Percentiles rank a stretch among this genome's conserved stretches.
These are phyloP conservation scores for Pisolithus tinctorius DNA, from an alignment of 768 basidiomycete species.

Conservation along the genomic window DNA sequence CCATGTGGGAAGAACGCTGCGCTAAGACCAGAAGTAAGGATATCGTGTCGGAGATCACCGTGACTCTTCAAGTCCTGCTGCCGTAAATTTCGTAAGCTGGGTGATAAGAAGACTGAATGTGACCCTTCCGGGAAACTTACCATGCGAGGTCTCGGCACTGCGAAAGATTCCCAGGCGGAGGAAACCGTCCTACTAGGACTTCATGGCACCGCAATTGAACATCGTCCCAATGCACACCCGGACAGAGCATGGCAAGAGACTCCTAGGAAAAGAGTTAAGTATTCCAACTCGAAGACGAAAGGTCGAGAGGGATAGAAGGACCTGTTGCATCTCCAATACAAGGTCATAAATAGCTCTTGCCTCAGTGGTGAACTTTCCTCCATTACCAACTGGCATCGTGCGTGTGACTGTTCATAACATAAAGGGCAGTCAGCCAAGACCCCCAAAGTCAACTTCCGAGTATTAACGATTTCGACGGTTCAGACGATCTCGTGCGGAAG, in stretches of 20 bases:
- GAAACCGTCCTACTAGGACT: slow-evolving; percentile 75
- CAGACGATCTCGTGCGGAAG: neutral
- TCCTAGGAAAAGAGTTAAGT: slow-evolving; percentile 34
- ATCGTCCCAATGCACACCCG: slow-evolving; percentile 86
- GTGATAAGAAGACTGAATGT: neutral
- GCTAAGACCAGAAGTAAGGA: slow-evolving; percentile 71
- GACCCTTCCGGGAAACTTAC: slow-evolving; percentile 3
- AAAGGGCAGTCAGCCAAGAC: neutral
- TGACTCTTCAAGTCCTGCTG: slow-evolving; percentile 8
- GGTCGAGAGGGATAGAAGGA: neutral
- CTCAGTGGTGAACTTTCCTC: slow-evolving; percentile 80
- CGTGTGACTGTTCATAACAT: slow-evolving; percentile 55
- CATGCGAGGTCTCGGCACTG: slow-evolving; percentile 39
- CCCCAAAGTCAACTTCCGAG: too few species aligned
- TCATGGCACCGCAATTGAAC: slow-evolving; percentile 82
- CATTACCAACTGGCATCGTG: slow-evolving; percentile 90
- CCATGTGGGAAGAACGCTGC: slow-evolving; percentile 95
- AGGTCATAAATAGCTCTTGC: slow-evolving; percentile 79
- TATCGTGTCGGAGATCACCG: slow-evolving; percentile 32
- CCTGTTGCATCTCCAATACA: slow-evolving; percentile 87
- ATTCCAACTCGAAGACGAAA: neutral
- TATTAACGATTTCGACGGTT: too few species aligned
- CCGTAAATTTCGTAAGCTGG: neutral
- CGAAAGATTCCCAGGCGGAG: slow-evolving; percentile 82
- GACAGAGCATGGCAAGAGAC: slow-evolving; percentile 61